Evolutionary conservation across 2,329 filamentous ascomycete genomes (phyloP), one percentile per base, ranked within the genome.

Genomic region (Aspergillus nomiae): DNA sequence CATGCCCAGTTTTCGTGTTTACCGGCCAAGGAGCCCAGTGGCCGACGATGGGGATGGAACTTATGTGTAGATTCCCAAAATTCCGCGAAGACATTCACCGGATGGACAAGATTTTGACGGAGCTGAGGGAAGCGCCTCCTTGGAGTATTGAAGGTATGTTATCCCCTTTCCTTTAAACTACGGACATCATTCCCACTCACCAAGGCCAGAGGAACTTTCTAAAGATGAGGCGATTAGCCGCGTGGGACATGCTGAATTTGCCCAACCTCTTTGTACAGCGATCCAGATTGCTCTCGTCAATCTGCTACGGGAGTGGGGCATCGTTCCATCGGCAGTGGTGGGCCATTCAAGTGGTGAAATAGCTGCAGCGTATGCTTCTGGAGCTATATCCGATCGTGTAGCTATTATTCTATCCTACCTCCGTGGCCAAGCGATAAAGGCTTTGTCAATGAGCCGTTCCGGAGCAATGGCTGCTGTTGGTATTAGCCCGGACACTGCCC

Each of bases 1-100:
- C 67, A 26, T 24, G 53, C 10, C 30, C 68, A 14, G 61, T 56
- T 2, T 74, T 76, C 38, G 66, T 75, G 3, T 79, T 77, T 59
- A 78, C 71, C 16, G 77, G 77, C 4, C 77, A 79, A 56, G 77
- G 77, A 1, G 73, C 77, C 3, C 76, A 78, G 45, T 79, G 74
- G 71, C 45, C 67, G 1, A 64, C 55, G 0, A 79, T 79, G 77
- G 77, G 74, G 2, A 55, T 56, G 34, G 67, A 69, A 19, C 65
- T 78, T 5, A 48, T 78, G 28, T 16, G 46, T 4, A 32, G 5
- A 12, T 72, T 70, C 55, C 26, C 56, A 7, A 59, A 34, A 0
- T 73, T 75, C 41, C 60, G 62, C 10, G 24, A 65, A 4, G 60
- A 59, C 43, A 65, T 76, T 2, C 58, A 60, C 28, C 36, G 1